Percentiles rank a stretch among this genome's conserved stretches.
phyloP scores from a whole-genome alignment of 2,329 filamentous ascomycete genomes.

The Myriosclerotinia curreyana region DNA sequence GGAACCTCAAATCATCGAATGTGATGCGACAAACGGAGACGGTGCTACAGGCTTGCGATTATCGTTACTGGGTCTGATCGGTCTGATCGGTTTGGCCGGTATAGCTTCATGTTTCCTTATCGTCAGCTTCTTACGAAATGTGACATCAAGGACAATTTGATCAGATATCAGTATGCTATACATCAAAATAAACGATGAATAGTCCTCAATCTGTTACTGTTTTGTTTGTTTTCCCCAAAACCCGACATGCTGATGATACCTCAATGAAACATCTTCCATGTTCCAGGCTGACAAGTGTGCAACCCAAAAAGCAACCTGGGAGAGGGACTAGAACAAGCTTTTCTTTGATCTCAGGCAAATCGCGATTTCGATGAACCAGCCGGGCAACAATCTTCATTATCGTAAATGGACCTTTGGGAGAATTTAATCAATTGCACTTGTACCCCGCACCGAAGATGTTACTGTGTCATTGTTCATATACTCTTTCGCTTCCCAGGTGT shows the following conservation, averaged over 20 bases:
- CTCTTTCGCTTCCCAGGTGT: background rate
- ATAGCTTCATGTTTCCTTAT: conserved; percentile 15
- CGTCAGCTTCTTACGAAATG: conserved; percentile 1
- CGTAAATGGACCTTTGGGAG: conserved; percentile 4
- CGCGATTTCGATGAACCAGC: conserved; percentile 2
- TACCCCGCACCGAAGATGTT: conserved; percentile 8
- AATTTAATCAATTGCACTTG: conserved; percentile 5
- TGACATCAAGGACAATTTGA: conserved; percentile 11
- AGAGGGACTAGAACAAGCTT: conserved; percentile 13
- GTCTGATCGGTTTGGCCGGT: conserved; percentile 6
- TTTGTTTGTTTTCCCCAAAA: conserved; percentile 2
- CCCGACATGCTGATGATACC: background rate
- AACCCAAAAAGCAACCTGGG: background rate
- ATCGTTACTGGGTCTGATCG: conserved; percentile 12
- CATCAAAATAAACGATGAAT: background rate
- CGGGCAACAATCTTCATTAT: conserved; percentile 5
- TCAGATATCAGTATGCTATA: conserved; percentile 1
- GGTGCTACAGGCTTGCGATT: conserved; percentile 14
- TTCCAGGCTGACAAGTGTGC: conserved; percentile 10
- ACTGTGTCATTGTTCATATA: background rate
- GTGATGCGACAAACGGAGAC: background rate
- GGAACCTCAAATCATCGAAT: background rate
- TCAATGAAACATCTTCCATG: conserved; percentile 15
- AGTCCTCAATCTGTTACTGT: background rate
- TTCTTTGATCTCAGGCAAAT: conserved; percentile 2